Evolutionary conservation across 305 asterid genomes (phyloP), one percentile per base, ranked within the genome.

Genomic region (Rubia occidens): DNA sequence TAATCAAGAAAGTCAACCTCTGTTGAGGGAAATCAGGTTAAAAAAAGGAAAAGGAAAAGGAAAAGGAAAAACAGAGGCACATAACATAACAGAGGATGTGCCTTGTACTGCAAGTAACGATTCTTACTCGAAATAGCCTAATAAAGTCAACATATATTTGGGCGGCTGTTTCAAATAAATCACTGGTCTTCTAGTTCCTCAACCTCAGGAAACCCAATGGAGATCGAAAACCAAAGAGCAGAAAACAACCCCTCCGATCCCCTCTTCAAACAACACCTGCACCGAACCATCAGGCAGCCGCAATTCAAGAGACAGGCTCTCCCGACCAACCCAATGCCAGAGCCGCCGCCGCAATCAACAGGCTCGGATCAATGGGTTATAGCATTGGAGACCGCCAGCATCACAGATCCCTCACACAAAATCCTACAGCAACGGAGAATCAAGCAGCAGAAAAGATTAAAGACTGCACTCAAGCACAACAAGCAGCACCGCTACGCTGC

Each of bases 391-490:
- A n/a, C 69, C 15, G 53, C 62, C 11, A 37, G 21, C 11, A 17
- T 61, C 11, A 14, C 39, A 13, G 60, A 71, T 11, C 42, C 61
- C 15, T n/a, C 51, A 6, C 14, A 8, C 11, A 20, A 0, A 61
- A 2, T 37, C 21, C 40, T 32, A 11, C 62, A 61, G 9, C 62
- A 8, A 0, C 47, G 26, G 0, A 61, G 26, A 39, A 62, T 51
- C 51, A 54, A 37, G 21, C 62, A 61, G 6, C 68, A 8, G 0
- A 17, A 15, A 0, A 61, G 11, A 39, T 71, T 51, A 18, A 54
- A 39, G 40, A 4, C 64, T 18, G 74, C 74, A 7, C 24, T 71
- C 11, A 71, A 51, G 64, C 40, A 20, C 21, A 26, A 39, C 8
- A 29, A 5, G 5, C 69, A 13, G 5, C n/a, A 14, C 10, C 20